Conservation (phyloP, 768 basidiomycete genomes). For the Amanita inopinata region DNA sequence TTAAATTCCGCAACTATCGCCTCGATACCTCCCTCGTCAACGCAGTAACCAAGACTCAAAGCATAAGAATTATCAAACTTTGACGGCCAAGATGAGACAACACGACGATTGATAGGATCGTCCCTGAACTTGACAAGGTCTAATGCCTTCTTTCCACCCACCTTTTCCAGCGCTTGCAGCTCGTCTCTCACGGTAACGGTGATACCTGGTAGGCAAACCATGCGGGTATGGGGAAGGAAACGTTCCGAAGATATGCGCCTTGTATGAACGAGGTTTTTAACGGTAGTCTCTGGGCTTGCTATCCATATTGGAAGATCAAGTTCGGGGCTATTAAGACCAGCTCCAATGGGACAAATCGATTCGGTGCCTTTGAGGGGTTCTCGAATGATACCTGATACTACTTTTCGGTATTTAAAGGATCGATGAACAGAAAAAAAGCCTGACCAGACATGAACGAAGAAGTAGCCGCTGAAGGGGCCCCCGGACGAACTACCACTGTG, state of each 20-base stretch:
- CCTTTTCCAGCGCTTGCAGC: constrained; percentile 39
- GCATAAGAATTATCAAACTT: constrained; percentile 35
- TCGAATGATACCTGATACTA: constrained; percentile 34
- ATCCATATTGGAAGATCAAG: constrained; percentile 42
- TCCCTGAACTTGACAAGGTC: constrained; percentile 37
- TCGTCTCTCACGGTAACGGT: constrained; percentile 46
- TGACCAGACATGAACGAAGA: constrained; percentile 48
- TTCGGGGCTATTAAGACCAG: constrained; percentile 30
- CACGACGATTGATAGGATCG: constrained; percentile 30
- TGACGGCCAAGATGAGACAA: constrained; percentile 40
- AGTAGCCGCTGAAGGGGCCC: constrained; percentile 42
- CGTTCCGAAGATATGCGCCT: constrained; percentile 32
- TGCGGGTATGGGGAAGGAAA: constrained; percentile 36
- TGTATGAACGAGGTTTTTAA: constrained; percentile 42
- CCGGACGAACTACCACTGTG: constrained; percentile 48
- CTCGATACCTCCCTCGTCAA: constrained; percentile 37
- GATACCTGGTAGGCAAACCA: constrained; percentile 52
- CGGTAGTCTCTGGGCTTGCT: constrained; percentile 38
- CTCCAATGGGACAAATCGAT: constrained; percentile 43
- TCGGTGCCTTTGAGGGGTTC: constrained; percentile 45
- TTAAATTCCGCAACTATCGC: constrained; percentile 9
- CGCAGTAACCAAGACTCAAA: constrained; percentile 31
- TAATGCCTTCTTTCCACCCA: constrained; percentile 40
- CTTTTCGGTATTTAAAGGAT: neutral
- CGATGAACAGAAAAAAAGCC: constrained; percentile 3